Percentiles rank a stretch among this genome's conserved stretches.
These are phyloP conservation scores for Solioccasus polychromus DNA, from an alignment of 768 basidiomycete genomes.

Conservation along the genomic window DNA sequence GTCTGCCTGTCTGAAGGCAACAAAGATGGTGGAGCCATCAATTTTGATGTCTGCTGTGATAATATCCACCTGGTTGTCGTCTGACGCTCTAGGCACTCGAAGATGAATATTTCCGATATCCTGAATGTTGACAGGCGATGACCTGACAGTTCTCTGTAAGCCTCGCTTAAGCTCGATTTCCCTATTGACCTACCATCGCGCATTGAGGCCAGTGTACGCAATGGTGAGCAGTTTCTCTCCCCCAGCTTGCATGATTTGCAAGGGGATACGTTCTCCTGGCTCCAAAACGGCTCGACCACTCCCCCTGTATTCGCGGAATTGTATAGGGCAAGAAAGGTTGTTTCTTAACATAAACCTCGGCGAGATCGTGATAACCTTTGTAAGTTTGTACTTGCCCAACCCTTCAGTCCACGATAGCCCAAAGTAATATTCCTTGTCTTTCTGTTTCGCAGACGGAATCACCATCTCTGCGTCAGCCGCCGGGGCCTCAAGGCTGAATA, in stretches of 20 bases:
- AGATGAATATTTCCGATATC: slow-evolving; percentile 85
- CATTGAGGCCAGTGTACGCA: slow-evolving; percentile 81
- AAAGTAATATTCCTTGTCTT: slow-evolving; percentile 67
- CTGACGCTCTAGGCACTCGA: slow-evolving; percentile 49
- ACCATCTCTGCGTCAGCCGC: slow-evolving; percentile 84
- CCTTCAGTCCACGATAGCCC: slow-evolving; percentile 94
- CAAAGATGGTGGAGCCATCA: slow-evolving; percentile 85
- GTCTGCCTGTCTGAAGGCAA: slow-evolving; percentile 63
- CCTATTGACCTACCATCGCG: slow-evolving; percentile 62
- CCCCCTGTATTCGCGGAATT: slow-evolving; percentile 83
- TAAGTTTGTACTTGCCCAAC: slow-evolving; percentile 94
- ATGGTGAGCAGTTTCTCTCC: slow-evolving; percentile 77
- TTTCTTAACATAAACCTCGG: slow-evolving; percentile 93
- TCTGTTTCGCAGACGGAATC: slow-evolving; percentile 60
- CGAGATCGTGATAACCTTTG: slow-evolving; percentile 87
- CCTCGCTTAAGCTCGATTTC: not conserved
- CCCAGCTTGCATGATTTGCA: slow-evolving; percentile 64
- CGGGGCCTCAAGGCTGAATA: slow-evolving; percentile 89
- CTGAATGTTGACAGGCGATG: slow-evolving; percentile 86
- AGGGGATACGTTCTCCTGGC: slow-evolving; percentile 64
- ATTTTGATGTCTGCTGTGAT: slow-evolving; percentile 77
- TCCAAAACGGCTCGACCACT: slow-evolving; percentile 58
- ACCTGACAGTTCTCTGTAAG: slow-evolving; percentile 50
- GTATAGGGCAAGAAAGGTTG: slow-evolving; percentile 61
- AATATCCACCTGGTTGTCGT: slow-evolving; percentile 45